phyloP scores from a whole-genome alignment of 257 asterid species.

The Phtheirospermum japonicum region DNA sequence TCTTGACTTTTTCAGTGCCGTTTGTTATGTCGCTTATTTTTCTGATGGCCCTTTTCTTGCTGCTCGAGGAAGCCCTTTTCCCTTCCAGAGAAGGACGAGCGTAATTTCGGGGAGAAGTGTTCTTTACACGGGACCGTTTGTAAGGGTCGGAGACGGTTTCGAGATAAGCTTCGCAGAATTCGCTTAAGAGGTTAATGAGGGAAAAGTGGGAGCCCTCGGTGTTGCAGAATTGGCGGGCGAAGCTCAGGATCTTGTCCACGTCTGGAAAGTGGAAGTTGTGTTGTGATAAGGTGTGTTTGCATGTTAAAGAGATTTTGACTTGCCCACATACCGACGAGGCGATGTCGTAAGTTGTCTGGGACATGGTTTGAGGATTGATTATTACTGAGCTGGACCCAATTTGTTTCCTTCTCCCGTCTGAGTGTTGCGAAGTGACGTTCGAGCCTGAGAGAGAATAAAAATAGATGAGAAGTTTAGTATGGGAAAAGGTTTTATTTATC shows the following conservation, averaged over 20 bases:
- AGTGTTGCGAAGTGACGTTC: background rate
- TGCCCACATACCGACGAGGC: slow-evolving; percentile 48
- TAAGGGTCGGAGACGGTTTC: slow-evolving; percentile 5
- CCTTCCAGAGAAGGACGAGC: slow-evolving; percentile 6
- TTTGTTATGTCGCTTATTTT: slow-evolving; percentile 46
- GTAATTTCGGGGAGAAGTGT: slow-evolving; percentile 19
- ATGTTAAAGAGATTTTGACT: slow-evolving; percentile 32
- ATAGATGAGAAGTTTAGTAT: background rate
- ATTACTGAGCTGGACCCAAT: background rate
- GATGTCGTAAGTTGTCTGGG: slow-evolving; percentile 29
- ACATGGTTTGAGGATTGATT: background rate
- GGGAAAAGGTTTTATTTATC: background rate
- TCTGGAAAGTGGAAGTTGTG: slow-evolving; percentile 15
- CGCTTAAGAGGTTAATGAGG: slow-evolving; percentile 28
- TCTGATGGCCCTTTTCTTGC: slow-evolving; percentile 24
- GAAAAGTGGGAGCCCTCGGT: slow-evolving; percentile 28
- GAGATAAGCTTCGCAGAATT: slow-evolving; percentile 34
- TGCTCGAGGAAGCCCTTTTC: slow-evolving; percentile 22
- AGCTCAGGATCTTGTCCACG: slow-evolving; percentile 20
- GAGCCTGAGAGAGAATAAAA: slow-evolving; percentile 25
- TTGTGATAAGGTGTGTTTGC: slow-evolving; percentile 13
- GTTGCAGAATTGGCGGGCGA: slow-evolving; percentile 7
- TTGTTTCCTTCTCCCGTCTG: slow-evolving; percentile 3
- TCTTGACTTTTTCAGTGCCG: slow-evolving; percentile 50
- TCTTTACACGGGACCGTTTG: background rate